Base-by-base conservation (phyloP, 1,284 basidiomycete species). In the Trichosporon sp. region DNA sequence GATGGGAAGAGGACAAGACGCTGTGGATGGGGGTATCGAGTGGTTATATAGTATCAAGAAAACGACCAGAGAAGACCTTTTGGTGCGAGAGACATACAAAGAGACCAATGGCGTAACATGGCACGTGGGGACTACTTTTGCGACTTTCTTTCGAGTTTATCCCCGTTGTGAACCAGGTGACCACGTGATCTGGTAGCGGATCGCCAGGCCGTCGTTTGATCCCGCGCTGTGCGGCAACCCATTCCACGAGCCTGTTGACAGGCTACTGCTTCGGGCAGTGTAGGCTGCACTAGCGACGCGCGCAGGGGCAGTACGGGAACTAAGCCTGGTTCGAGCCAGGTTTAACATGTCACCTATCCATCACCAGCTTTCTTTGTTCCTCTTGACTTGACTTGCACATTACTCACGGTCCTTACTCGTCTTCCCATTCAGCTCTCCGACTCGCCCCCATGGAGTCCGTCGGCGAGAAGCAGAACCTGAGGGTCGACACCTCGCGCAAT, bases 391-490 rank as follows among this genome's bases (percentile, higher is more conserved):
- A 54, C 51, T 54, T 54, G 31, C 59, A 16, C 16, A 32, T 35
- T 32, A 37, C 59, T 14, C 59, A 63, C 59, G 59, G 59, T 63
- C 59, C 59, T 63, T 63, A 63, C 59, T 63, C 59, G 59, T 63
- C 59, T 63, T 63, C 59, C 31, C 32, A 35, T 35, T 37, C 59
- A 35, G 59, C 26, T 35, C 38, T 43, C 21, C 67, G 4, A 14
- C 26, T 43, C 67, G 56, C 16, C 56, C 35, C 35, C 2, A 70
- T 70, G 68, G 31, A 68, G 40, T 37, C 56, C 59, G 43, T 12
- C 43, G 59, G 66, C 69, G 69, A 70, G 56, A 70, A 70, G 65
- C 54, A 65, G 8, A 70, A 70, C 51, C 54, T 56, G 8, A 26
- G 35, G 32, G 35, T 38, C 43, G 67, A 38, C 54, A n/a, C 40